Base-by-base conservation (phyloP, 2,329 filamentous ascomycete genomes). In the Ophiostoma ulmi region DNA sequence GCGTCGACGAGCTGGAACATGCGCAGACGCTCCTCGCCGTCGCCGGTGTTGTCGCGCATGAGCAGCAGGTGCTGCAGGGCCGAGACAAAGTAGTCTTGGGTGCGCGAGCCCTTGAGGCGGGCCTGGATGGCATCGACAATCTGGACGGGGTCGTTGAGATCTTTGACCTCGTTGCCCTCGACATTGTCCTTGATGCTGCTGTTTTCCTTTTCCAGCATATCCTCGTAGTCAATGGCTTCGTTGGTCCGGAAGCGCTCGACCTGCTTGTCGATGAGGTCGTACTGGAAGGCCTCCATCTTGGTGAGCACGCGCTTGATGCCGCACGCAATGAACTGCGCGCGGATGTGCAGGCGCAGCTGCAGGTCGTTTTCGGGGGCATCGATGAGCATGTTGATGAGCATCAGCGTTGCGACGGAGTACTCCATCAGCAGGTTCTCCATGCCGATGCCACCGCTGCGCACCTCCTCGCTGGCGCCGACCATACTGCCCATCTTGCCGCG, bases 341-440 rank as follows among this genome's bases (percentile, higher is more conserved):
- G 88, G 77, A 98, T 94, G 80, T 98, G 95, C 78, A 96, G 92
- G 78, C 95, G 89, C 74, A 98, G 83, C 80, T 97, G 92, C 74
- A 99, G 83, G 77, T 99, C 95, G 76, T 88, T 87, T 77, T 96
- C 91, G 0, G 94, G 91, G 3, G 93, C 92, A 80, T 98, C 95
- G 73, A 99, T 89, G 75, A 98, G 87, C 90, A 96, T 97, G 82
- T 98, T 99, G 84, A 98, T 88, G 77, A 99, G 85, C 78, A 98
- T 93, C 77, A 99, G 87, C 1, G 94, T 97, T 44, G 94, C 92
- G 67, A 98, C 92, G 55, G 94, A 94, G 78, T 99, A 99, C 85
- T 99, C 95, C 95, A 99, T 98, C 70, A 99, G 86, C 77, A 97
- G 84, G 80, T 98, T 98, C 85, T 99, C 95, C 90, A 98, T 97